Evolutionary conservation across 495 filamentous ascomycete genomes (phyloP).

Genomic region (Penicillium coprophilum): DNA sequence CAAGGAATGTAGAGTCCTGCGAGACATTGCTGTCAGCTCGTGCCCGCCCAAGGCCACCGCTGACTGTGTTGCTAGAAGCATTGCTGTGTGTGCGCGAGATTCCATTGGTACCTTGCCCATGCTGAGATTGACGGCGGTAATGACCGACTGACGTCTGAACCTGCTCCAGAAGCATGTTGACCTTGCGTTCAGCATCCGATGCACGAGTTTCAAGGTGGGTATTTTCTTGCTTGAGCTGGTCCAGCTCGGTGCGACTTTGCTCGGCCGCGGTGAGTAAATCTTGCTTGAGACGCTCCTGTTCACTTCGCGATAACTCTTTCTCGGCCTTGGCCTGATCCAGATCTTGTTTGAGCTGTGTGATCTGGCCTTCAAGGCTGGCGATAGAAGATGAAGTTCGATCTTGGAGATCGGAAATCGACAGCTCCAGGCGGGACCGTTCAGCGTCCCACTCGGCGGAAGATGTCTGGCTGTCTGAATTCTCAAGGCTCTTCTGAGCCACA

Average conservation of each 20-base stretch:
- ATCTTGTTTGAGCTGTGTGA: slow-evolving; percentile 64
- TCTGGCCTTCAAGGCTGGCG: slow-evolving; percentile 66
- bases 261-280: slow-evolving; percentile 57
- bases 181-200: slow-evolving; percentile 86
- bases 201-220: slow-evolving; percentile 74
- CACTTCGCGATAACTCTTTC: slow-evolving; percentile 60
- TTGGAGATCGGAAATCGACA: slow-evolving; percentile 66
- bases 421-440: slow-evolving; percentile 66
- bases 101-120: slow-evolving; percentile 41
- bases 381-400: slow-evolving; percentile 63
- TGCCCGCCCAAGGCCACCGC: slow-evolving; percentile 26
- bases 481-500: slow-evolving; percentile 45
- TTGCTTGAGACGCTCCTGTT: slow-evolving; percentile 56
- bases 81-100: slow-evolving; percentile 47
- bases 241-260: slow-evolving; percentile 66
- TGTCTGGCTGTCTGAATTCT: slow-evolving; percentile 30
- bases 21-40: slow-evolving; percentile 46
- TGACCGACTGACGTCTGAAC: slow-evolving; percentile 91
- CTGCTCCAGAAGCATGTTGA: slow-evolving; percentile 88
- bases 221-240: slow-evolving; percentile 81
- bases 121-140: slow-evolving; percentile 79
- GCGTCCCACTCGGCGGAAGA: slow-evolving; percentile 67
- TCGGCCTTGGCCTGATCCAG: slow-evolving; percentile 63
- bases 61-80: slow-evolving; percentile 44
- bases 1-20: slow-evolving; percentile 62